These are phyloP conservation scores for Russula griseocarnosa DNA, from an alignment of 768 basidiomycete genomes.

Conservation along the genomic window DNA sequence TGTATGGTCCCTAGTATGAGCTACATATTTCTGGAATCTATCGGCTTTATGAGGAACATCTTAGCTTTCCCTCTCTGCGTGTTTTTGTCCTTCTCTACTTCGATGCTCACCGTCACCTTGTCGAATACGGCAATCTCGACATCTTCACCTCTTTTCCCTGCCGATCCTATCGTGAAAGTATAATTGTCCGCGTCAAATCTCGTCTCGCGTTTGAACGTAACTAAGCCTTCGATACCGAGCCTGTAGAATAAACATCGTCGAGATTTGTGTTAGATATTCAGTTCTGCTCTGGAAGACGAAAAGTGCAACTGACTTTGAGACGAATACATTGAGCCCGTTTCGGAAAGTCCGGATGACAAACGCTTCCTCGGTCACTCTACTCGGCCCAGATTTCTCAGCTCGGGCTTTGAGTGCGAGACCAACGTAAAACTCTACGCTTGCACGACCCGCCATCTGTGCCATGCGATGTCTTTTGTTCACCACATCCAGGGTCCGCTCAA, in stretches of 20 bases:
- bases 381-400: constrained; percentile 41
- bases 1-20: not conserved
- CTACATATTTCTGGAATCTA: constrained; percentile 51
- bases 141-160: constrained; percentile 35
- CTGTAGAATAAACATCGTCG: constrained; percentile 39
- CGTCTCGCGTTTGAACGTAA: constrained; percentile 88
- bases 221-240: constrained; percentile 89
- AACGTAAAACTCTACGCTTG: constrained; percentile 97
- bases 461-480: constrained; percentile 91
- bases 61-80: constrained; percentile 88
- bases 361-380: constrained; percentile 68
- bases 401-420: constrained; percentile 82
- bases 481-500: constrained; percentile 79
- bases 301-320: constrained; percentile 66
- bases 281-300: not conserved
- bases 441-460: constrained; percentile 96
- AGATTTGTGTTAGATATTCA: not conserved
- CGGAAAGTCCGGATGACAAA: constrained; percentile 92
- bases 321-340: constrained; percentile 96
- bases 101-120: constrained; percentile 85
- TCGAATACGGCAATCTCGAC: constrained; percentile 85
- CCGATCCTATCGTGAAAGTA: constrained; percentile 63
- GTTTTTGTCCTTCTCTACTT: constrained; percentile 92
- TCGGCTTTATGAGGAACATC: constrained; percentile 69
- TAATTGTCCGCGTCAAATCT: constrained; percentile 92